Evolutionary conservation across 257 asterid genomes (phyloP), one percentile per base, ranked within the genome.

Genomic region (Przewalskia tangutica): DNA sequence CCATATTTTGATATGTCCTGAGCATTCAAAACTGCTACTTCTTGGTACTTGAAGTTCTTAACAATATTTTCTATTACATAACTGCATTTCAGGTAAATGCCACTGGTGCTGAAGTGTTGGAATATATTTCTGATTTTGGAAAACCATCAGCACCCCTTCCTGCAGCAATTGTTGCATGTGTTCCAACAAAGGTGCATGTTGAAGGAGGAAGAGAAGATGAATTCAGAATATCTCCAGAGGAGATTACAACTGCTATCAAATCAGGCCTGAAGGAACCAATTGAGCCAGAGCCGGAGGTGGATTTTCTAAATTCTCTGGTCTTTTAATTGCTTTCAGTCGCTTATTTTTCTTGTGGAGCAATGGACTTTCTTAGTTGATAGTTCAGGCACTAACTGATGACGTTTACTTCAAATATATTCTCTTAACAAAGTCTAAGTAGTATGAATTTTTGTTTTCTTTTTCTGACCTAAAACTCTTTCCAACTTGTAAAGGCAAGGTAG

Each of bases 111-210:
- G 86, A 90, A 87, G 97, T 96, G 83, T 89, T 96, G 92, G 98
- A 96, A 88, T 96, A 91, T 89, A 87, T 93, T 77, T 92, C 99
- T 51, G 99, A 96, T 88, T 94, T 86, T 82, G 98, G 99, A 83
- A 93, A 91, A 86, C 92, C 97, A 82, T 88, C 97, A 82, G 97
- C 99, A 63, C 98, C 97, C 4, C 91, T 83, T 81, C 98, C 99
- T 77, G 97, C 98, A 73, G 99, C 99, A 82, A 92, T 96, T 87
- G 99, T 96, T 88, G 98, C 97, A 51, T 96, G 99, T 86, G 94
- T 96, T 80, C 99, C 99, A 3, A 89, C 77, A 89, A 93, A 88
- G 87, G 93, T 88, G 80, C 97, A 96, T 55, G 82, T 93, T 8
- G 98, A 96, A 87, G 99, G 93, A 77, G 50, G 89, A 81, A 98